Evolutionary conservation across 345 rosid species (phyloP).

Genomic region (Arabidopsis thaliana): DNA sequence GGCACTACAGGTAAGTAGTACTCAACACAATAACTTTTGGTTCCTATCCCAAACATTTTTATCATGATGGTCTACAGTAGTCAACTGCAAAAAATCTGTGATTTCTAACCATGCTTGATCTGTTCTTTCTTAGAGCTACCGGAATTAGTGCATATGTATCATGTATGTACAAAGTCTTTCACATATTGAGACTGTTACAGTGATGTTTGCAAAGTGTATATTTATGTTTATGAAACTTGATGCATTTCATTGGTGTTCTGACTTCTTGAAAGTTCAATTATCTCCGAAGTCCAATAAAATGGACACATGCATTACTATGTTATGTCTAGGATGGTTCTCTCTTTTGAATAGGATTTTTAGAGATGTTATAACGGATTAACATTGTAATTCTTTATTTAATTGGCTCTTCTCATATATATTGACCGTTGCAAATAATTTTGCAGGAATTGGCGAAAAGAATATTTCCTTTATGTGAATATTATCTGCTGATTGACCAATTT

Average conservation of each 20-base stretch:
- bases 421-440: conserved; percentile 40
- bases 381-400: not conserved
- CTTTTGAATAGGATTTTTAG: conserved; percentile 8
- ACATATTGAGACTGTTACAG: conserved; percentile 13
- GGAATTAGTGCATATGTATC: not conserved
- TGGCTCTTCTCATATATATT: conserved; percentile 19
- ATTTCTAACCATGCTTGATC: conserved; percentile 1
- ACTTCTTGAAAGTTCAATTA: conserved; percentile 13
- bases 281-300: conserved; percentile 12
- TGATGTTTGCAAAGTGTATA: conserved; percentile 16
- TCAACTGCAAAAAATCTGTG: not conserved
- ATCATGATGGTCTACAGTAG: conserved; percentile 7
- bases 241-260: conserved; percentile 3
- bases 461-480: conserved; percentile 86
- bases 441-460: conserved; percentile 90
- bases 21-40: not conserved
- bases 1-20: conserved; percentile 72
- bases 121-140: conserved; percentile 3
- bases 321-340: conserved; percentile 1
- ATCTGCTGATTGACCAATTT: conserved; percentile 83
- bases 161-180: conserved; percentile 1
- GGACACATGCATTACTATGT: conserved; percentile 10
- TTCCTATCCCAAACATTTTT: conserved; percentile 3
- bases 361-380: not conserved
- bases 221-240: conserved; percentile 13